Percentiles rank a stretch among this genome's conserved stretches.
These are phyloP conservation scores for Hygrocybe punicea DNA, from an alignment of 768 basidiomycete species.

Conservation along the genomic window DNA sequence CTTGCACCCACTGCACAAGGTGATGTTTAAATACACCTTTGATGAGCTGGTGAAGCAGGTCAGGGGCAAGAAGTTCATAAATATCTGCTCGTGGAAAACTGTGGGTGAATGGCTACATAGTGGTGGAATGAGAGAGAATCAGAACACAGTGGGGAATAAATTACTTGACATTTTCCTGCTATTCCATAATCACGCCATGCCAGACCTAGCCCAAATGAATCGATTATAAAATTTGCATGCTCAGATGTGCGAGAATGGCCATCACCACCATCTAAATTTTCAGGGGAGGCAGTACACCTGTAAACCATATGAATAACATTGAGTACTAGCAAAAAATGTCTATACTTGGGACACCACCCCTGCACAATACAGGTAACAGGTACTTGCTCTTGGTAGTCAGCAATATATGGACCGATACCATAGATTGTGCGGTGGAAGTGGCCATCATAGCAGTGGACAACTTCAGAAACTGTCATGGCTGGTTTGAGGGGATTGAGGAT, in stretches of 20 bases:
- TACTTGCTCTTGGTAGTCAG: conserved; percentile 40
- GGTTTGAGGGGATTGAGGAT: conserved; percentile 22
- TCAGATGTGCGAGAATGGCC: background rate
- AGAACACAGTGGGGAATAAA: conserved; percentile 6
- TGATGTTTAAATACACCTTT: conserved; percentile 44
- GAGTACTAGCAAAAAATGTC: too few species aligned
- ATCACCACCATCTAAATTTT: too few species aligned
- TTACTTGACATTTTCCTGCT: conserved; percentile 29
- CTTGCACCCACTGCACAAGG: conserved; percentile 34
- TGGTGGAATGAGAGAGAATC: background rate
- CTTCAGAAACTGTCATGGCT: conserved; percentile 23
- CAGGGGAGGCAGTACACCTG: too few species aligned
- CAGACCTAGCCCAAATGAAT: conserved; percentile 14
- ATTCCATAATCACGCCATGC: conserved; percentile 36
- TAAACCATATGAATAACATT: too few species aligned
- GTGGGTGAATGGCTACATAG: conserved; percentile 33
- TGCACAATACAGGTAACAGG: conserved; percentile 31
- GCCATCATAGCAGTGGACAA: conserved; percentile 28
- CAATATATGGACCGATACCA: conserved; percentile 36
- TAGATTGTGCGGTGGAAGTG: conserved; percentile 28
- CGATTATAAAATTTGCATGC: conserved; percentile 19
- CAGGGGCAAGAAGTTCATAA: conserved; percentile 30
- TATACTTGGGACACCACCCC: conserved; percentile 29
- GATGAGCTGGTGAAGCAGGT: conserved; percentile 41
- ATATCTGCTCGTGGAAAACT: conserved; percentile 37